These are phyloP conservation scores for Vanderwaltozyma verrucispora DNA, from an alignment of 805 yeast species.

Conservation along the genomic window DNA sequence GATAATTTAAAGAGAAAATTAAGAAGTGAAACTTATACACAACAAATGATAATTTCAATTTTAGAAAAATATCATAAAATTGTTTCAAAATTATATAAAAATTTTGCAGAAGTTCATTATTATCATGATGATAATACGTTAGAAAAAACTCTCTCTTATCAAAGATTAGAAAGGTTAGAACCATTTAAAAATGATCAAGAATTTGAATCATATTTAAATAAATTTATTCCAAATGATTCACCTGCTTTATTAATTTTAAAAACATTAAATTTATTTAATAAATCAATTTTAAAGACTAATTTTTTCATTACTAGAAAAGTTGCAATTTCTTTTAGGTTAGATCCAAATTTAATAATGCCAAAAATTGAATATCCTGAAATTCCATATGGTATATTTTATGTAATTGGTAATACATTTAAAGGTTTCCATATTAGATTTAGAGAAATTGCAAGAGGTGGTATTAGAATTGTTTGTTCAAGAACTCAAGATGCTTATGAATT, in stretches of 20 bases:
- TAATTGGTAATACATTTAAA: conserved; percentile 92
- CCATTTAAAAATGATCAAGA: conserved; percentile 69
- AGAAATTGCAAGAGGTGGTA: conserved; percentile 98
- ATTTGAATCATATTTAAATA: conserved; percentile 54
- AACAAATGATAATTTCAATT: conserved; percentile 67
- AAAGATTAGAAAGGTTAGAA: conserved; percentile 67
- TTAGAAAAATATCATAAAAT: conserved; percentile 61
- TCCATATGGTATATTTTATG: conserved; percentile 89
- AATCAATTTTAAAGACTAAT: conserved; percentile 83
- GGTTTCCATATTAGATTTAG: conserved; percentile 96
- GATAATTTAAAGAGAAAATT: conserved; percentile 76
- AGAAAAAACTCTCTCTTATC: conserved; percentile 76
- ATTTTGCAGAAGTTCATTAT: conserved; percentile 87
- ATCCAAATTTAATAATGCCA: conserved; percentile 75
- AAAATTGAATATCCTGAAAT: conserved; percentile 79
- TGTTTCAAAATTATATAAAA: conserved; percentile 74
- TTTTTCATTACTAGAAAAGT: conserved; percentile 90
- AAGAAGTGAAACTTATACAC: conserved; percentile 88
- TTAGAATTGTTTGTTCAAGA: conserved; percentile 84
- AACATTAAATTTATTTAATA: conserved; percentile 77
- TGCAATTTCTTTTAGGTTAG: conserved; percentile 84
- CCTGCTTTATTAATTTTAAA: conserved; percentile 67
- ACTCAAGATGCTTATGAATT: conserved; percentile 74
- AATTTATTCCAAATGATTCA: conserved; percentile 67
- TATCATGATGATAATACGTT: conserved; percentile 38